A percentile compares a stretch with the other conserved stretches of the same genome.
Evolutionary conservation across 2,329 filamentous ascomycete species (phyloP).

Genomic region (Colletotrichum orbiculare): DNA sequence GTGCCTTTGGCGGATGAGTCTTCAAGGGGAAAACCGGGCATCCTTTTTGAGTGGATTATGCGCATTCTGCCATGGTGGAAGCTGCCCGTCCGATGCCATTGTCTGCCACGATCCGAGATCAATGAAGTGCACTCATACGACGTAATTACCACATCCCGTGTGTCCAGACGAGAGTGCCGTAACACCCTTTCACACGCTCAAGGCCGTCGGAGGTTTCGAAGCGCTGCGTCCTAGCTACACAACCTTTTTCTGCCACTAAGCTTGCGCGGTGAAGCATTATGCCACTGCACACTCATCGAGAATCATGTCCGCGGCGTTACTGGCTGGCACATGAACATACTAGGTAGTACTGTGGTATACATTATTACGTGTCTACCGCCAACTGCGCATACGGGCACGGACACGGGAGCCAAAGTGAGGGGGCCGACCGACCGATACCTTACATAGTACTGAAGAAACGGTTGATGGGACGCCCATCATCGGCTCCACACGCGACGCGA

Average conservation of each 20-base stretch:
- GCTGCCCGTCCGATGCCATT: slow-evolving; percentile 22
- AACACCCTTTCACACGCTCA: no score
- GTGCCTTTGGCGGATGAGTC: neutral
- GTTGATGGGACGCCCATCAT: slow-evolving; percentile 17
- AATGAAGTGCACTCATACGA: neutral
- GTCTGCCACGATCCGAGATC: slow-evolving; percentile 32
- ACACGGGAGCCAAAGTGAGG: slow-evolving; percentile 13
- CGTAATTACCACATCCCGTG: no score
- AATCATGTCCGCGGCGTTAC: no score
- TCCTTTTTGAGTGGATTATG: no score
- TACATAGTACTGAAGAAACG: slow-evolving; percentile 16
- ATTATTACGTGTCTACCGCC: neutral
- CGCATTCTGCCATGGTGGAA: slow-evolving; percentile 1
- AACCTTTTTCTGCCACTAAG: no score
- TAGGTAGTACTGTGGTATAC: neutral
- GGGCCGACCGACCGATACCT: neutral
- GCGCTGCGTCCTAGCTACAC: no score
- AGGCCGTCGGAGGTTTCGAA: no score
- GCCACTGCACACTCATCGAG: no score
- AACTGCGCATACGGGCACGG: no score
- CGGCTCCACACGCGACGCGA: slow-evolving; percentile 10
- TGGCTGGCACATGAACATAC: neutral
- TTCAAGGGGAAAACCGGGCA: slow-evolving; percentile 10
- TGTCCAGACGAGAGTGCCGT: no score
- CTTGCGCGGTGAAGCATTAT: no score